These are phyloP conservation scores for Forsythia viridissima DNA, from an alignment of 257 asterid genomes.

Conservation along the genomic window DNA sequence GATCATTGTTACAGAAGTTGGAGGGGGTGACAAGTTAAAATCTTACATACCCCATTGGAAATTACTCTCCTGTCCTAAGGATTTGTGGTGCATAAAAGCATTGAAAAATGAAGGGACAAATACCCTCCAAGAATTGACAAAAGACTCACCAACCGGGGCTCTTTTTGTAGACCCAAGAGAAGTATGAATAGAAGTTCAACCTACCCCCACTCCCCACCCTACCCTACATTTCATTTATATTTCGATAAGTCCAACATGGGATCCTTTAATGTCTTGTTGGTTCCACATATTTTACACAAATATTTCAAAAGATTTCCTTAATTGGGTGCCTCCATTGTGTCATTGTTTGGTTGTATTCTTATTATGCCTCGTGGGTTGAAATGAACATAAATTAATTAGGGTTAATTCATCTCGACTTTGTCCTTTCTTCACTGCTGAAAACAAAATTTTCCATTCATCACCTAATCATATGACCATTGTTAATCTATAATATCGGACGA, in stretches of 20 bases:
- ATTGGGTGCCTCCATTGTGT: neutral
- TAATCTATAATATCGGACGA: too few species aligned
- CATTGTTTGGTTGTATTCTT: neutral
- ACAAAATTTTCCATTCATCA: too few species aligned
- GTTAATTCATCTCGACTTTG: too few species aligned
- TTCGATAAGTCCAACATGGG: neutral
- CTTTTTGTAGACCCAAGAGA: conserved; percentile 53
- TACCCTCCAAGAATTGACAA: conserved; percentile 19
- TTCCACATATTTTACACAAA: neutral
- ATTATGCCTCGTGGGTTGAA: neutral
- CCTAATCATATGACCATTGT: too few species aligned
- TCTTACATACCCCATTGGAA: conserved; percentile 42
- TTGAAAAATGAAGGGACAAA: conserved; percentile 20
- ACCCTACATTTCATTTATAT: neutral
- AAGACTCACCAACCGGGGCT: conserved; percentile 14
- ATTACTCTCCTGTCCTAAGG: conserved; percentile 37
- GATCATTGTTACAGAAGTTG: conserved; percentile 40
- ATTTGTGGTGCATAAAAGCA: conserved; percentile 47
- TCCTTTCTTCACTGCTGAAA: too few species aligned
- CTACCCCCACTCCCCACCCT: neutral
- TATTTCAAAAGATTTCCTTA: neutral
- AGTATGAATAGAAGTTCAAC: conserved; percentile 24
- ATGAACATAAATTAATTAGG: neutral
- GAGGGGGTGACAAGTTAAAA: conserved; percentile 24
- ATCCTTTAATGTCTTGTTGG: neutral